Base-by-base conservation (phyloP, 2,329 filamentous ascomycete genomes). In the Acrodontium crateriforme region DNA sequence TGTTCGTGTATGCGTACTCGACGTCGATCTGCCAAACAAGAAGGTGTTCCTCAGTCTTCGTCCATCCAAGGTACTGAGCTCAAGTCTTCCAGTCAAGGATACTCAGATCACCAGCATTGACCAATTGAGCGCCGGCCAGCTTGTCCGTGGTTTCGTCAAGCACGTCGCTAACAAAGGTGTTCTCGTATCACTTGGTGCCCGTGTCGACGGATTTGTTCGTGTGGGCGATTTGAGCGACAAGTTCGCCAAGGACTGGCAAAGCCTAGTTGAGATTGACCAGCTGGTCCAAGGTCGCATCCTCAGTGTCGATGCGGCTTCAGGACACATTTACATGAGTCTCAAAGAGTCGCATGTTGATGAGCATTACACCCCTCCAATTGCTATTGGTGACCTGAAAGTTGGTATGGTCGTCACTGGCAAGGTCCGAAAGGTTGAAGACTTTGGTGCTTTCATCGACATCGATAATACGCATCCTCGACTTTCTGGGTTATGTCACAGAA, bases 211-310 rank as follows among this genome's bases (percentile, higher is more conserved):
- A 1, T 78, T 85, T 45, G 79, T 93, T 25, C 78, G 81, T 41
- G 77, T 95, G 29, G 72, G 78, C 7, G 85, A 95, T 51, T 66
- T 98, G 9, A 93, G 85, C 0, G 89, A 98, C 51, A 69, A 72
- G 6, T 98, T 76, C 52, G 60, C 98, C 45, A 95, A 95, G 55
- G 82, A 95, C 36, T 98, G 89, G 89, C 91, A 93, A 59, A 72
- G 80, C 18, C 65, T 76, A 24, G 94, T 87, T 58, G 75, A 89
- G 45, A 61, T 87, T 25, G 83, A 92, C 45, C 84, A 95, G 55
- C 66, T 98, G 5, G 83, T 98, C 29, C 83, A 78, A 54, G 89
- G 84, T 28, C 82, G 87, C 39, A 66, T 98, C 34, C 71, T 79
- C 25, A 63, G 73, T 3, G 69, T 85, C 15, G 79, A 94, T 42